Evolutionary conservation across 208 protist species (phyloP), one percentile per base, ranked within the genome.

Genomic region (Wallacemonas rigidus): DNA sequence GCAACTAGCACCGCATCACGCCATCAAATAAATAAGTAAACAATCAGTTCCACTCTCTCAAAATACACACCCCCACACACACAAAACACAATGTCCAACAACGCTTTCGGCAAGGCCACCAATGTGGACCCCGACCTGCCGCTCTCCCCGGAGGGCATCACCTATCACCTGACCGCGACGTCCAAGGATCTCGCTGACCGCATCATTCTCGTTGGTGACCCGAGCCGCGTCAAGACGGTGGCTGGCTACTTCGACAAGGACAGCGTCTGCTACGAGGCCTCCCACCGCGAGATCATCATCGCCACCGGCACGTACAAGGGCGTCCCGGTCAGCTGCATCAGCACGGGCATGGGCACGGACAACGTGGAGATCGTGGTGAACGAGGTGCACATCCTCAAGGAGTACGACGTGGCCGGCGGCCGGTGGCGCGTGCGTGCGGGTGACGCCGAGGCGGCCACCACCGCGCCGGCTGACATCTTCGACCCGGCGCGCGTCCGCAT

Each of bases 281-380:
- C 72, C 12, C 77, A 93, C 76, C 84, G 88, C 57, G 88, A 93
- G 67, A 93, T 93, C 57, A 79, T 73, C 64, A 80, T 90, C 48
- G 72, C 75, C 26, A 94, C 89, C 2, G 89, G 89, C 26, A 83
- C 69, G 39, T 94, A 91, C 80, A 80, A 89, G 51, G 85, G 85
- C 15, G 81, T 88, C 39, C 89, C 85, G 9, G 83, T 94, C 11
- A 84, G 77, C 14, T 85, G 85, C 36, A n/a, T 94, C 45, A 85
- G 75, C 71, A 91, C 89, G n/a, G 87, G 85, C 67, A 94, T 94
- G 89, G 89, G 87, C n/a, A 91, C 87, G 12, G 86, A 89, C 79
- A 94, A 91, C 72, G 62, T 91, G 7, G 87, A 94, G 65, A 91
- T 92, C 64, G 77, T 92, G 39, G 75, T 92, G 62, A 92, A 90